Percentiles rank a stretch among this genome's conserved stretches.
These are phyloP conservation scores for Sugiyamaella novakii DNA, from an alignment of 1,139 yeast species.

Conservation along the genomic window DNA sequence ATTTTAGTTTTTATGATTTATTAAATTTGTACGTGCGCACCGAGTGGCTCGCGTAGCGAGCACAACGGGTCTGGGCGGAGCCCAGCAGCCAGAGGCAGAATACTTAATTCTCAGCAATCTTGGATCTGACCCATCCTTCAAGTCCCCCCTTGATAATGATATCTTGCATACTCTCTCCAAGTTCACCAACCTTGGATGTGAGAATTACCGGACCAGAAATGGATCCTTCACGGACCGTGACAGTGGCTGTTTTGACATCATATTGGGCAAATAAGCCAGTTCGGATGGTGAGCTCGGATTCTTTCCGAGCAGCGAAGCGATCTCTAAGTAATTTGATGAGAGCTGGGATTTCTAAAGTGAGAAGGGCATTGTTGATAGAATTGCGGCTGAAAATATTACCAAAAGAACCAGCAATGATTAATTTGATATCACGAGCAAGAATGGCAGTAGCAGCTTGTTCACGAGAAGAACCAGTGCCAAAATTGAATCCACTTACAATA, in stretches of 20 bases:
- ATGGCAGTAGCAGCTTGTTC: constrained; percentile 99
- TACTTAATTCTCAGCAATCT: constrained; percentile 47
- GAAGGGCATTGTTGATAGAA: constrained; percentile 90
- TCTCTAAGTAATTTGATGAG: constrained; percentile 76
- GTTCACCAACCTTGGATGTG: constrained; percentile 88
- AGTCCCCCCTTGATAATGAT: constrained; percentile 96
- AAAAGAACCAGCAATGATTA: constrained; percentile 95
- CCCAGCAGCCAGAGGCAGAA: no score
- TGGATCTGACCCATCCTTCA: constrained; percentile 95
- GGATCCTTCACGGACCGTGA: constrained; percentile 66
- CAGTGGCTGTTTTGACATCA: constrained; percentile 87
- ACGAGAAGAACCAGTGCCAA: constrained; percentile 98
- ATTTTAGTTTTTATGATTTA: constrained; percentile 7
- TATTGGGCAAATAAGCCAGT: constrained; percentile 92
- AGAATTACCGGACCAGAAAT: constrained; percentile 62
- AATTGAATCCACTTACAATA: constrained; percentile 87
- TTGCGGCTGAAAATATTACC: constrained; percentile 96
- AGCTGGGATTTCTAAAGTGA: constrained; percentile 91
- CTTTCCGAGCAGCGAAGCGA: constrained; percentile 57
- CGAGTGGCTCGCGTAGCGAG: no score
- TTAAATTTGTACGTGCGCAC: no score
- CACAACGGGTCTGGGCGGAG: no score
- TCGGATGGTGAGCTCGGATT: constrained; percentile 84
- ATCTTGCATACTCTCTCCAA: constrained; percentile 93
- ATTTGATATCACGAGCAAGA: constrained; percentile 86